phyloP scores from a whole-genome alignment of 2,329 filamentous ascomycete genomes.

The Colletotrichum sp. region DNA sequence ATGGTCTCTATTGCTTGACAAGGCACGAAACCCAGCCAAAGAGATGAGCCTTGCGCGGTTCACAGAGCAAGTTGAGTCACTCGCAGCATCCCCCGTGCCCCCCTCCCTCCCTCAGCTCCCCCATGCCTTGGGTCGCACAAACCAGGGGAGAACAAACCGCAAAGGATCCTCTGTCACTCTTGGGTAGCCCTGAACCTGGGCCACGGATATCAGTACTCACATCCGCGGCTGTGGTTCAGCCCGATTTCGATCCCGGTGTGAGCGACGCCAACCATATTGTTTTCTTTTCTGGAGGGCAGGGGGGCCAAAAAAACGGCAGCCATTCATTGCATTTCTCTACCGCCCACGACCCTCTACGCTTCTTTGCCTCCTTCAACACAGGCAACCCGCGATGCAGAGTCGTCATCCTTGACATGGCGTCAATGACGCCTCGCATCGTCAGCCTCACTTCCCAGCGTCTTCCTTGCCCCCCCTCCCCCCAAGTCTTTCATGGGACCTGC shows the following conservation, averaged over 20 bases:
- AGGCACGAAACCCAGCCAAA: not conserved
- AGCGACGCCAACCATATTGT: not conserved
- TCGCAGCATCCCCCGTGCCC: not conserved
- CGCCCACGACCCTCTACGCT: not conserved
- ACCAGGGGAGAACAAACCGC: not conserved
- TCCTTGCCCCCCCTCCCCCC: not conserved
- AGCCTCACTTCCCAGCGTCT: not conserved
- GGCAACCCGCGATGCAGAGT: not conserved
- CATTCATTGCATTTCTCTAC: not conserved
- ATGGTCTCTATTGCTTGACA: not conserved
- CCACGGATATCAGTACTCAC: slow-evolving; percentile 11
- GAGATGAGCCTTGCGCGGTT: not conserved
- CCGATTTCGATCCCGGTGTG: slow-evolving; percentile 4
- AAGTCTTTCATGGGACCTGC: not conserved
- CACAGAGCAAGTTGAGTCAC: not conserved
- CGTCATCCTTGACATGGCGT: not conserved
- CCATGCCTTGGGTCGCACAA: not conserved
- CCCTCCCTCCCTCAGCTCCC: not conserved
- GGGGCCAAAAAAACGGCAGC: not conserved
- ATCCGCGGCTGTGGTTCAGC: slow-evolving; percentile 10
- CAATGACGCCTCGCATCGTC: not conserved
- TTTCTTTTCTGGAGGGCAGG: not conserved
- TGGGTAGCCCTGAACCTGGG: not conserved
- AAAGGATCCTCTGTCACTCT: not conserved
- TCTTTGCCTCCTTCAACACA: not conserved